Conservation (phyloP, 306 rosid species). For the Prunus persica region Prunus_persica_NCBIv2 NC_034015.1:15765001-15765500, state of each 20-base stretch:
- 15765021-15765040: slow-evolving; percentile 81
- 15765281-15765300: neutral
- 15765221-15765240: slow-evolving; percentile 95
- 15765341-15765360: slow-evolving; percentile 5
- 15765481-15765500: slow-evolving; percentile 86
- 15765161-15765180: slow-evolving; percentile 74
- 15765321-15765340: neutral
- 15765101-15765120: slow-evolving; percentile 78
- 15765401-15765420: slow-evolving; percentile 8
- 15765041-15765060: slow-evolving; percentile 71
- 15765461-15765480: slow-evolving; percentile 96
- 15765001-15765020: slow-evolving; percentile 25
- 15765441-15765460: slow-evolving; percentile 88
- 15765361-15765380: neutral
- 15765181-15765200: slow-evolving; percentile 66
- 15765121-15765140: slow-evolving; percentile 57
- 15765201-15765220: slow-evolving; percentile 85
- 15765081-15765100: slow-evolving; percentile 94
- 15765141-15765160: slow-evolving; percentile 84
- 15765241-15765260: slow-evolving; percentile 28
- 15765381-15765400: neutral
- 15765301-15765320: neutral
- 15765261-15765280: slow-evolving; percentile 5
- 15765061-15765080: slow-evolving; percentile 90
- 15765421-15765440: slow-evolving; percentile 47